Conservation (phyloP, 768 basidiomycete genomes). For the Xanthoconium purpureum region DNA sequence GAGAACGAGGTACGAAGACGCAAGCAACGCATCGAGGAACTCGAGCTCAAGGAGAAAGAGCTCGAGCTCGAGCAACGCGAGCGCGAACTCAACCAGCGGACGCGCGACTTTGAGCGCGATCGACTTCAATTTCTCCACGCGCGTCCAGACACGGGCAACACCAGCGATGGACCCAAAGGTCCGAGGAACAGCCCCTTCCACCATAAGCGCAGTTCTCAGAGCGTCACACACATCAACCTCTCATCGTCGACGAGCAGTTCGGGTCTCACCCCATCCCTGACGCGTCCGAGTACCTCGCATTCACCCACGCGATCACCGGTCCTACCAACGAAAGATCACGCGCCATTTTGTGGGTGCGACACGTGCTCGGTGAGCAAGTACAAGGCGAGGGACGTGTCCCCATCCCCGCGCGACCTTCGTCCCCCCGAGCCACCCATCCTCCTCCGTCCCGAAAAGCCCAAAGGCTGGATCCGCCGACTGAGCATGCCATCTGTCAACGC, state of each 20-base stretch:
- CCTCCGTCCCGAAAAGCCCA: constrained; percentile 56
- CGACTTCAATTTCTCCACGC: constrained; percentile 40
- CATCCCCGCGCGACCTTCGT: constrained; percentile 35
- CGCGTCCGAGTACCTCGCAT: constrained; percentile 25
- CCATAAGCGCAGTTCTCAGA: constrained; percentile 31
- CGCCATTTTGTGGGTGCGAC: constrained; percentile 65
- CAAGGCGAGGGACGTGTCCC: constrained; percentile 29
- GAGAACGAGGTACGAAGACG: constrained; percentile 32
- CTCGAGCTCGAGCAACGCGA: constrained; percentile 51
- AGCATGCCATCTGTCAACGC: constrained; percentile 71
- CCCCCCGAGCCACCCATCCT: constrained; percentile 42
- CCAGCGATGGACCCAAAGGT: constrained; percentile 31
- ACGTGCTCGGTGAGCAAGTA: constrained; percentile 62
- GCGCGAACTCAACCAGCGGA: constrained; percentile 49
- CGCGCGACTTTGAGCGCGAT: constrained; percentile 58
- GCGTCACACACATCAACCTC: constrained; percentile 27
- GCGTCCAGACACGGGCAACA: constrained; percentile 26
- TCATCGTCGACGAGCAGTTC: constrained; percentile 14
- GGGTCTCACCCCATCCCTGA: not conserved
- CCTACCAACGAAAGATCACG: constrained; percentile 41
- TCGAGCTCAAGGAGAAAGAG: constrained; percentile 56
- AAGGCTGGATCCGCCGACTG: constrained; percentile 71
- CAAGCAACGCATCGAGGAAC: constrained; percentile 46
- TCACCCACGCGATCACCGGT: constrained; percentile 29
- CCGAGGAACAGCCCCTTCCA: constrained; percentile 23